These are phyloP conservation scores for Eucalyptus dawsonii DNA, from an alignment of 345 rosid genomes.

Conservation along the genomic window DNA sequence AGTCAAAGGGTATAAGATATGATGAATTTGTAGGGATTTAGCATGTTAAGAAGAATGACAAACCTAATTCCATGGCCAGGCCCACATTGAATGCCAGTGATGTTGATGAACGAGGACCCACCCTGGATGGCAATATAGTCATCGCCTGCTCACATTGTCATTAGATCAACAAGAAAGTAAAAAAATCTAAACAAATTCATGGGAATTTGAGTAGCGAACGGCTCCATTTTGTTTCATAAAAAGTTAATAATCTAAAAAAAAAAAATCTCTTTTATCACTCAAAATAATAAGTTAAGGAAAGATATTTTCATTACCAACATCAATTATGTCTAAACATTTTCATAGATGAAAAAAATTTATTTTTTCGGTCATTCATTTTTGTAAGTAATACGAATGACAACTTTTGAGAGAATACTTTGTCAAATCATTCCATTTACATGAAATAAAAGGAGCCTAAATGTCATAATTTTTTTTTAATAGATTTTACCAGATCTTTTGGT, in stretches of 20 bases:
- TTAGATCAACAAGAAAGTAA: background rate
- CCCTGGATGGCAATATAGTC: constrained; percentile 8
- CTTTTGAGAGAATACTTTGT: too few species aligned
- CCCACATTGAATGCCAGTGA: background rate
- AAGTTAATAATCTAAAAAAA: rapidly evolving
- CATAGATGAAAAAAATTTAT: too few species aligned
- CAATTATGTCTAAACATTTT: background rate
- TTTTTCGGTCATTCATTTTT: rapidly evolving
- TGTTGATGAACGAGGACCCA: background rate
- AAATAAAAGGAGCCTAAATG: too few species aligned
- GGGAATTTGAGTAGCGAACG: background rate
- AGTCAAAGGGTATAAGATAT: background rate
- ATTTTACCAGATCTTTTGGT: too few species aligned
- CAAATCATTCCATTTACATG: background rate
- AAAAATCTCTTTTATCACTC: rapidly evolving
- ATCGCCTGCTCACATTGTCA: constrained; percentile 1
- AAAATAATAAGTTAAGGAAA: background rate
- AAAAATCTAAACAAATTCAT: background rate
- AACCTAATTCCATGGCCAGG: constrained; percentile 16
- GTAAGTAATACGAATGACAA: too few species aligned
- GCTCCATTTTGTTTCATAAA: rapidly evolving
- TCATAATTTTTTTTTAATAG: too few species aligned
- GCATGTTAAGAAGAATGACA: too few species aligned
- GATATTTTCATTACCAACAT: background rate
- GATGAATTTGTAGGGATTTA: background rate